Evolutionary conservation across 306 rosid genomes (phyloP), one percentile per base, ranked within the genome.

Genomic region (Pachyrhizus erosus): DNA sequence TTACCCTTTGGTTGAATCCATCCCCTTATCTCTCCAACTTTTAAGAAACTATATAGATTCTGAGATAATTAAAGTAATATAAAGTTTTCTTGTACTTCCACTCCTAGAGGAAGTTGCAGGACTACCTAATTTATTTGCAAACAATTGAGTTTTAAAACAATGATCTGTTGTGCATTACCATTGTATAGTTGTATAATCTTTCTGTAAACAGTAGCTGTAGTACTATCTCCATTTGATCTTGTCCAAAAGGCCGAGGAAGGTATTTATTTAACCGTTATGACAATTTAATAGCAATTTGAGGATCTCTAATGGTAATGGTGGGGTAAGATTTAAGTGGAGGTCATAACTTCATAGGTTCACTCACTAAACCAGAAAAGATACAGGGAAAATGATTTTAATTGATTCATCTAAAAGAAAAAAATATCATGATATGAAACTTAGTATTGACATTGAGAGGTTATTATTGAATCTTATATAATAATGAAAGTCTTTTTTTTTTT

Each of bases 1-100:
- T 45, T 62, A 51, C 8, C 60, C 24, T 68, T 68, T 27, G 66
- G 39, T 21, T 82, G 9, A 62, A 70, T 70, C 42, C 14, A 66
- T 23, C 18, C 17, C 61, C 37, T n/a, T 21, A 34, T 62, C 43
- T 62, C 39, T 26, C 10, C 5, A 68, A 20, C 13, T 39, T 75
- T 70, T 4, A 42, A 78, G 81, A 64, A 64, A 76, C 73, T n/a
- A 31, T 52, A 68, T 61, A 76, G 77, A 61, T 76, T 72, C 7
- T 43, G 58, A 57, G 73, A 39, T 79, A 27, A 43, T n/a, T 34
- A 51, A 45, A 64, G 68, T 46, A 37, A 64, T 54, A n/a, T 65
- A 9, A 24, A 1, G 39, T 14, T 15, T 45, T 67, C 9, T 81
- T 45, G 54, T 33, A 9, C 40, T 29, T 82, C 42, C 18, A 21